These are phyloP conservation scores for Clonostachys byssicola DNA, from an alignment of 2,329 filamentous ascomycete species.

Conservation along the genomic window DNA sequence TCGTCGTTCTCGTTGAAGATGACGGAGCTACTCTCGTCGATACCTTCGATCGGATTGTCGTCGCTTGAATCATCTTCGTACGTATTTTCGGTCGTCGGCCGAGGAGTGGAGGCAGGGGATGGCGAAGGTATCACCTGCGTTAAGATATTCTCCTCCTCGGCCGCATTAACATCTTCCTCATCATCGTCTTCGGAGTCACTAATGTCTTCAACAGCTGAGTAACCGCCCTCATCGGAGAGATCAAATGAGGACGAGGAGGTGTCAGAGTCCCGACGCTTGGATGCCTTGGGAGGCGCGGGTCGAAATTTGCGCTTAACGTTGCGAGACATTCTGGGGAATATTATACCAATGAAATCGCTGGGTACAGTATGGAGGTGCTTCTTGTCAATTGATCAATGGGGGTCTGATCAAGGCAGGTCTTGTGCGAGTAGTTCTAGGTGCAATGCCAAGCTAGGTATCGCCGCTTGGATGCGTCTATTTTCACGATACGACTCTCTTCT, in stretches of 20 bases:
- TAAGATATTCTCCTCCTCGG: constrained; percentile 74
- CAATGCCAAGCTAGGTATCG: no score
- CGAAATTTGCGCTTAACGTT: constrained; percentile 41
- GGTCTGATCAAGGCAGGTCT: no score
- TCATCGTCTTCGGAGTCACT: constrained; percentile 75
- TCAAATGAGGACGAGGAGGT: constrained; percentile 52
- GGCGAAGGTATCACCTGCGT: constrained; percentile 27
- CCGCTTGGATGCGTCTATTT: no score
- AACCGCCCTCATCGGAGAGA: constrained; percentile 66
- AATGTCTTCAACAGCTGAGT: constrained; percentile 75
- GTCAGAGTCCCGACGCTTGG: constrained; percentile 41
- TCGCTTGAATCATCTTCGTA: constrained; percentile 26
- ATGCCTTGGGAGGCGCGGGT: constrained; percentile 37
- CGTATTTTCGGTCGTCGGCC: constrained; percentile 34
- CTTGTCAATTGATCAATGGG: no score
- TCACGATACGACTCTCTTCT: no score
- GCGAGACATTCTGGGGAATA: constrained; percentile 38
- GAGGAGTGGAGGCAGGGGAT: constrained; percentile 40
- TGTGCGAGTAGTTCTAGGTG: no score
- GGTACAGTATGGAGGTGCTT: no score
- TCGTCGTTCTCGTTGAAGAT: constrained; percentile 32
- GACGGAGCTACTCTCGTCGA: constrained; percentile 31
- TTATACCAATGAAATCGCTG: no score
- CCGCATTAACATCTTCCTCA: constrained; percentile 71
- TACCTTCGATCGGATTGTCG: constrained; percentile 28